Percentiles rank a stretch among this genome's conserved stretches.
Conservation (phyloP, 2,329 filamentous ascomycete genomes). For the Aspergillus sp. region DNA sequence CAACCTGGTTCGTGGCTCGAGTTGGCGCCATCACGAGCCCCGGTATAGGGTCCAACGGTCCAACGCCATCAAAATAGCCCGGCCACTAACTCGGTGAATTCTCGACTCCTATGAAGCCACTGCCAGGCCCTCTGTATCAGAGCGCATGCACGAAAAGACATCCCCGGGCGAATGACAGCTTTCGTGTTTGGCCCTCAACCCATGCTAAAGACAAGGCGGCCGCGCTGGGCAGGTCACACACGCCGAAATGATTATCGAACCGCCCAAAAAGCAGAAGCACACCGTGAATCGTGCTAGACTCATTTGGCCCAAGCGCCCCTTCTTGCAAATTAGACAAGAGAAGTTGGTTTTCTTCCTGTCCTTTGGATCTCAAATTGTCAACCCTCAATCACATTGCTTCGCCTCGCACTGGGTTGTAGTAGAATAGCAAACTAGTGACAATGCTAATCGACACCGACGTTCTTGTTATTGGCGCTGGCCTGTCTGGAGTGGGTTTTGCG, state of each 20-base stretch:
- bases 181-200: neutral
- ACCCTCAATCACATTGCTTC: neutral
- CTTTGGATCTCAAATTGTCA: neutral
- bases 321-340: neutral
- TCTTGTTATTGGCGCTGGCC: conserved; percentile 53
- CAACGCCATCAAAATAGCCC: neutral
- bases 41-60: neutral
- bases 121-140: too few relatives aligned
- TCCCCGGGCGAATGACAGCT: neutral
- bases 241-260: neutral
- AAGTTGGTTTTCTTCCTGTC: neutral
- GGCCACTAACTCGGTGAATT: neutral
- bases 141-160: neutral
- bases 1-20: neutral
- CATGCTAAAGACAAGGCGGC: too few relatives aligned
- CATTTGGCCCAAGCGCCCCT: neutral
- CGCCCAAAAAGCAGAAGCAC: neutral
- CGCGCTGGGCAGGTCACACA: neutral
- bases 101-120: neutral
- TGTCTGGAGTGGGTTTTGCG: conserved; percentile 48
- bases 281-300: neutral
- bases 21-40: neutral
- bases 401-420: neutral
- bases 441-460: conserved; percentile 43
- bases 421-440: neutral